These are phyloP conservation scores for Starmerella stigmatis DNA, from an alignment of 805 yeast species.

Conservation along the genomic window DNA sequence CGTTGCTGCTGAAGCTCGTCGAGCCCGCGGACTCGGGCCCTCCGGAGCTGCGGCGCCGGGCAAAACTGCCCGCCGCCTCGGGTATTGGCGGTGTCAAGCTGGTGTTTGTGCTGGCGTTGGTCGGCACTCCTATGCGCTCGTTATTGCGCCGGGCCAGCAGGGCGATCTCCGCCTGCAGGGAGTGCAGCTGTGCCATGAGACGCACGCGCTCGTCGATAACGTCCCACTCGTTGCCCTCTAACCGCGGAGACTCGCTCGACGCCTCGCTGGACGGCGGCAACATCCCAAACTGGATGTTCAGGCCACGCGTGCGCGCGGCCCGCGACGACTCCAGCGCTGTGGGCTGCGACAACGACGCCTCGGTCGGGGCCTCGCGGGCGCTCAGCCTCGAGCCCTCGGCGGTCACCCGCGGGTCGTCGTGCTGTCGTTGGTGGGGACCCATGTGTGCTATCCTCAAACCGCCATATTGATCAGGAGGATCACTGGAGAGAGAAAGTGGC, in stretches of 20 bases:
- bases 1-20: conserved; percentile 11
- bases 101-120: not conserved
- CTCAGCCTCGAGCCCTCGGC: not conserved
- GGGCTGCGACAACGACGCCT: not conserved
- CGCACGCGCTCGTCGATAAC: conserved; percentile 5
- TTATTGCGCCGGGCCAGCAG: conserved; percentile 27
- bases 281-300: conserved; percentile 14
- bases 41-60: not conserved
- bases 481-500: not conserved
- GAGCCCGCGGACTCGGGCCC: not conserved
- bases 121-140: conserved; percentile 13
- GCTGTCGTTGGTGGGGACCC: not conserved
- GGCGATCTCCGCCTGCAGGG: conserved; percentile 24
- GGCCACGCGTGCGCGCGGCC: conserved; percentile 4
- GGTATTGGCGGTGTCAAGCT: not conserved
- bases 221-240: conserved; percentile 8
- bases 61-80: not conserved
- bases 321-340: not conserved
- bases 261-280: not conserved
- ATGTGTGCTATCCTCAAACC: not conserved
- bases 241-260: conserved; percentile 1
- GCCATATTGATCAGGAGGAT: not conserved
- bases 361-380: no score
- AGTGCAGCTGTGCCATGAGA: conserved; percentile 20
- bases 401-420: not conserved